Conservation (phyloP, 805 yeast genomes). For the Saccharomycopsis fodiens region DNA sequence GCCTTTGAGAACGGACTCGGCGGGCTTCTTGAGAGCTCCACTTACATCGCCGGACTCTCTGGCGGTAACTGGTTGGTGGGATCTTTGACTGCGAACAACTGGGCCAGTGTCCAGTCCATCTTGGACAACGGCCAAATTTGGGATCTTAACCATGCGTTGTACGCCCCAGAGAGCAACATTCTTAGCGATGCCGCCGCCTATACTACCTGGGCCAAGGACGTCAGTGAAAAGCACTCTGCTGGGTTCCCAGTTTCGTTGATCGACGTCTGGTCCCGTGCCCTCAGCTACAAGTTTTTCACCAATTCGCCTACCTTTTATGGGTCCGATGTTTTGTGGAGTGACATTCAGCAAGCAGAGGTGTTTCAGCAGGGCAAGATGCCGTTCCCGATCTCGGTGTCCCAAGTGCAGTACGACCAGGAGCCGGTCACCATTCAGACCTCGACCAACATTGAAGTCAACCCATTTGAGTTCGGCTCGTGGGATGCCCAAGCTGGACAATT, state of each 20-base stretch:
- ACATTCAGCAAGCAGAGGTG: conserved; percentile 51
- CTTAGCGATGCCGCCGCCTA: conserved; percentile 45
- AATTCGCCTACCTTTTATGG: conserved; percentile 43
- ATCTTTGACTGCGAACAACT: conserved; percentile 59
- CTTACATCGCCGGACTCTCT: conserved; percentile 69
- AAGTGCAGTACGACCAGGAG: conserved; percentile 61
- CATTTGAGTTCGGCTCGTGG: conserved; percentile 82
- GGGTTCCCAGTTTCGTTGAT: conserved; percentile 64
- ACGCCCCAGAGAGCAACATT: conserved; percentile 59
- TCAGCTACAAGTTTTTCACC: conserved; percentile 66
- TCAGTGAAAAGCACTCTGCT: conserved; percentile 46
- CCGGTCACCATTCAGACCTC: conserved; percentile 53
- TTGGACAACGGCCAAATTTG: conserved; percentile 45
- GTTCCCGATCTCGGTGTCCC: conserved; percentile 59
- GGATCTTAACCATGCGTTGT: conserved; percentile 57
- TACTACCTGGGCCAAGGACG: conserved; percentile 44
- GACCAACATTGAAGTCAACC: conserved; percentile 56
- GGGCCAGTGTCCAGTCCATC: conserved; percentile 61
- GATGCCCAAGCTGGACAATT: conserved; percentile 66
- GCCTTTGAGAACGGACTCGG: conserved; percentile 54
- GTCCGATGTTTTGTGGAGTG: conserved; percentile 52
- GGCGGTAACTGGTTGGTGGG: conserved; percentile 85
- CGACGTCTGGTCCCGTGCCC: conserved; percentile 74
- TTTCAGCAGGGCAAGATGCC: conserved; percentile 61
- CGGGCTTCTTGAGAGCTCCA: conserved; percentile 62